These are phyloP conservation scores for Hanseniaspora mollemarum DNA, from an alignment of 805 yeast genomes.

Conservation along the genomic window DNA sequence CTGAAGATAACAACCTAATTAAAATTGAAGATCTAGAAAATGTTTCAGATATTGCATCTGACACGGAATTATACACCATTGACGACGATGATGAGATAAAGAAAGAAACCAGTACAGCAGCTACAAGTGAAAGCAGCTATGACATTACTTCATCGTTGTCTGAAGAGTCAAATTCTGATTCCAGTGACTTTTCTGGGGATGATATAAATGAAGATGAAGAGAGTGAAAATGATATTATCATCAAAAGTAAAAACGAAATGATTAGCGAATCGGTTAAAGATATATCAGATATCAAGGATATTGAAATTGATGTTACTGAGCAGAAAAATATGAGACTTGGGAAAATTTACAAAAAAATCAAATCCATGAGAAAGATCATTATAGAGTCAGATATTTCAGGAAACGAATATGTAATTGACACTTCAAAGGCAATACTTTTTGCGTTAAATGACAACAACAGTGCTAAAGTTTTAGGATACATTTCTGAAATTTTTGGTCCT, in stretches of 20 bases:
- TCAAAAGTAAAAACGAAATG: constrained; percentile 67
- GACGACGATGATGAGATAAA: not conserved
- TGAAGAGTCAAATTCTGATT: constrained; percentile 1
- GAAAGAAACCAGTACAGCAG: not conserved
- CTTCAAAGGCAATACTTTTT: constrained; percentile 45
- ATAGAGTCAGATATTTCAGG: constrained; percentile 43
- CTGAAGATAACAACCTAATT: not conserved
- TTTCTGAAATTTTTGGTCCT: constrained; percentile 84
- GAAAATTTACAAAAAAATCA: constrained; percentile 9
- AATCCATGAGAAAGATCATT: constrained; percentile 31
- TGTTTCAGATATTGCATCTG: constrained; percentile 8
- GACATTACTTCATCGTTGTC: not conserved
- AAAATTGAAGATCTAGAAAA: constrained; percentile 14
- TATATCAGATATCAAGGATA: constrained; percentile 48
- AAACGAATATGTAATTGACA: constrained; percentile 11
- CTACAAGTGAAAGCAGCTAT: not conserved
- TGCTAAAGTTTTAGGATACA: constrained; percentile 49
- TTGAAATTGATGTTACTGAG: constrained; percentile 45
- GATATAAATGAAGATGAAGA: constrained; percentile 18
- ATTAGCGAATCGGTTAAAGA: constrained; percentile 54
- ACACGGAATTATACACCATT: constrained; percentile 1
- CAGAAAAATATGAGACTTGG: constrained; percentile 29
- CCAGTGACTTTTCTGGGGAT: constrained; percentile 12
- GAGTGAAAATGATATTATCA: constrained; percentile 42
- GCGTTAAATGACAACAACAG: constrained; percentile 55